Percentiles rank a stretch among this genome's conserved stretches.
Evolutionary conservation across 1,139 yeast species (phyloP).

Genomic region (Yamadazyma sp.): DNA sequence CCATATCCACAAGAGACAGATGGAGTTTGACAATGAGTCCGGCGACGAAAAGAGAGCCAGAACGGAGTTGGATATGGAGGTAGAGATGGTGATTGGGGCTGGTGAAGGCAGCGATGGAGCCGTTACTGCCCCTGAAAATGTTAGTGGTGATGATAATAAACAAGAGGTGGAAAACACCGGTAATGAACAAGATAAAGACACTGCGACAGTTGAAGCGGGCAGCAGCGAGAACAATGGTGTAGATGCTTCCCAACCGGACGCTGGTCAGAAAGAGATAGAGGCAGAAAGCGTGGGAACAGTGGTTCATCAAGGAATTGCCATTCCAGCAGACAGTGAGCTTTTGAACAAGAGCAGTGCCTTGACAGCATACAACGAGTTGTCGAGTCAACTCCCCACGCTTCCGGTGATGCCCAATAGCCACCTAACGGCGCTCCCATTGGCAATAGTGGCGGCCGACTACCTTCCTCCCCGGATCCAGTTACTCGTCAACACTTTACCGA

Average conservation of each 20-base stretch:
- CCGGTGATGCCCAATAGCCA: slow-evolving; percentile 51
- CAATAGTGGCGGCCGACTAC: slow-evolving; percentile 54
- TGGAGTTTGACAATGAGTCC: slow-evolving; percentile 1
- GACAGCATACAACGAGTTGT: slow-evolving; percentile 44
- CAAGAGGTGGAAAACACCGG: background rate
- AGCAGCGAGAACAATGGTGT: too few relatives aligned
- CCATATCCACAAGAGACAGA: slow-evolving; percentile 1
- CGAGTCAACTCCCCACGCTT: slow-evolving; percentile 39
- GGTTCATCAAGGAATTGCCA: slow-evolving; percentile 23
- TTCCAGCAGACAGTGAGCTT: slow-evolving; percentile 45
- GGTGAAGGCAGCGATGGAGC: background rate
- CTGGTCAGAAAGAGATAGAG: background rate
- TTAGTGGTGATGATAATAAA: background rate
- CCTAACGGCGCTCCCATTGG: slow-evolving; percentile 57
- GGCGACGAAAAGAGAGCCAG: background rate
- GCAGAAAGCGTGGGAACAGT: slow-evolving; percentile 9
- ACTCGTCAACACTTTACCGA: slow-evolving; percentile 64
- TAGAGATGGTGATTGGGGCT: slow-evolving; percentile 9
- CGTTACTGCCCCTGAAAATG: too few relatives aligned
- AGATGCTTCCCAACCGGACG: too few relatives aligned
- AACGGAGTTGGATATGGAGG: slow-evolving; percentile 11
- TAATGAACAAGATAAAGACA: background rate
- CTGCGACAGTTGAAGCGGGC: too few relatives aligned
- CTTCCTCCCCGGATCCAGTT: slow-evolving; percentile 62
- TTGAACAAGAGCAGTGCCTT: slow-evolving; percentile 43